Conservation (phyloP, 176 grass and related monocot genomes). For the Zoysia pacifica region DNA sequence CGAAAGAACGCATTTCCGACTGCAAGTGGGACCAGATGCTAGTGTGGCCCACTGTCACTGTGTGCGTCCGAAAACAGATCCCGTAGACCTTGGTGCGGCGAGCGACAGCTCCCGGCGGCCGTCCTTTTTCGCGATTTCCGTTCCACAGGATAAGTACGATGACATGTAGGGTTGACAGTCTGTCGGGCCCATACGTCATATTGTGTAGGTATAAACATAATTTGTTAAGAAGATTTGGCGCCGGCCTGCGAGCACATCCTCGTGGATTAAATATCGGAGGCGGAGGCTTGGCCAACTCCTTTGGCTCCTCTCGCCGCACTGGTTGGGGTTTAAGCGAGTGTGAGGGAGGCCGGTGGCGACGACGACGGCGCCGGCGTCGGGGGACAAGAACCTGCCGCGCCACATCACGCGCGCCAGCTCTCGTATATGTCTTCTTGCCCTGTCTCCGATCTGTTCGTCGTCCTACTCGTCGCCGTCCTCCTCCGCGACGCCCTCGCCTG, state of each 20-base stretch:
- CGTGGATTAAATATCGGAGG: conserved; percentile 56
- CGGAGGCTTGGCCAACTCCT: conserved; percentile 11
- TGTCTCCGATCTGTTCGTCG: conserved; percentile 59
- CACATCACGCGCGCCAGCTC: conserved; percentile 1
- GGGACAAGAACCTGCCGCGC: conserved; percentile 17
- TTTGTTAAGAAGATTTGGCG: too few relatives aligned
- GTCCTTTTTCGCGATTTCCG: background rate
- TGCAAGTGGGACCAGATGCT: background rate
- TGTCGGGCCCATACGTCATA: background rate
- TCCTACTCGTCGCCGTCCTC: conserved; percentile 47
- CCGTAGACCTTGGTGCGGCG: background rate
- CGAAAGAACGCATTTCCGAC: rapidly evolving
- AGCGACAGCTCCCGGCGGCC: conserved; percentile 8
- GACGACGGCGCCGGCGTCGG: conserved; percentile 42
- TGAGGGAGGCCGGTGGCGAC: conserved; percentile 49
- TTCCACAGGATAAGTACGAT: rapidly evolving
- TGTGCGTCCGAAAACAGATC: rapidly evolving
- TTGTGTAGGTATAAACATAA: rapidly evolving
- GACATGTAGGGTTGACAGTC: rapidly evolving
- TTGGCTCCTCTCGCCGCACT: conserved; percentile 55
- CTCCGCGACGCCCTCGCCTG: conserved; percentile 33
- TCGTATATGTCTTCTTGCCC: conserved; percentile 86
- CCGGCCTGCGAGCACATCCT: too few relatives aligned
- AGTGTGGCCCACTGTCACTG: background rate
- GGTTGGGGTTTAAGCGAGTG: conserved; percentile 76